Evolutionary conservation across 148 eudicot species (phyloP).

Genomic region (Arctostaphylos glauca): DNA sequence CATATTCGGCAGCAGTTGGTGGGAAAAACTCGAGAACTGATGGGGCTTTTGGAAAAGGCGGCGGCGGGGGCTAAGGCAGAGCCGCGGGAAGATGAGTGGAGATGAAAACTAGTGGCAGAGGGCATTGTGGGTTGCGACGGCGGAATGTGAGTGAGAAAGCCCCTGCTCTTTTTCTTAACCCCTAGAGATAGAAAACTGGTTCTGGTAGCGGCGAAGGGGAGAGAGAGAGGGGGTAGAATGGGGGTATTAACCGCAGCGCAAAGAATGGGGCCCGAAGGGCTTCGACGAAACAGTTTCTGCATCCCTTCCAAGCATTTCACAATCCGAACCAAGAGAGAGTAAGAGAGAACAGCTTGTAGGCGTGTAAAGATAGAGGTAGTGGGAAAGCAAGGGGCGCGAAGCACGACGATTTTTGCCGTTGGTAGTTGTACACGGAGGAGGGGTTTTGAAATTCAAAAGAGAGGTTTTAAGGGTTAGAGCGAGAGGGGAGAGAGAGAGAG

Average conservation of each 20-base stretch:
- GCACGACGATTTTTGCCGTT: background rate
- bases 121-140: slow-evolving; percentile 6
- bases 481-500: background rate
- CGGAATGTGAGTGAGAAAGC: background rate
- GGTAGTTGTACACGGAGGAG: background rate
- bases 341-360: background rate
- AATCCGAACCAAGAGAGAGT: background rate
- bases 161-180: slow-evolving; percentile 10
- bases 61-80: slow-evolving; percentile 6
- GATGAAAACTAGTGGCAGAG: slow-evolving; percentile 15
- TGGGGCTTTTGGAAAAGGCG: background rate
- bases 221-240: slow-evolving; percentile 22
- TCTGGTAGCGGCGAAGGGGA: slow-evolving; percentile 25
- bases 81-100: slow-evolving; percentile 24
- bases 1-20: slow-evolving; percentile 31
- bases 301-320: slow-evolving; percentile 48
- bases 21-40: background rate
- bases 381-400: background rate
- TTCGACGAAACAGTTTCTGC: slow-evolving; percentile 68
- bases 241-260: slow-evolving; percentile 8
- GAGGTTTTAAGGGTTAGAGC: background rate
- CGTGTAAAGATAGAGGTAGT: background rate
- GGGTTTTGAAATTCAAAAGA: background rate
- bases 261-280: slow-evolving; percentile 34
- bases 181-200: slow-evolving; percentile 16